Evolutionary conservation across 345 rosid genomes (phyloP), one percentile per base, ranked within the genome.

Genomic region (Turnera subulata): DNA sequence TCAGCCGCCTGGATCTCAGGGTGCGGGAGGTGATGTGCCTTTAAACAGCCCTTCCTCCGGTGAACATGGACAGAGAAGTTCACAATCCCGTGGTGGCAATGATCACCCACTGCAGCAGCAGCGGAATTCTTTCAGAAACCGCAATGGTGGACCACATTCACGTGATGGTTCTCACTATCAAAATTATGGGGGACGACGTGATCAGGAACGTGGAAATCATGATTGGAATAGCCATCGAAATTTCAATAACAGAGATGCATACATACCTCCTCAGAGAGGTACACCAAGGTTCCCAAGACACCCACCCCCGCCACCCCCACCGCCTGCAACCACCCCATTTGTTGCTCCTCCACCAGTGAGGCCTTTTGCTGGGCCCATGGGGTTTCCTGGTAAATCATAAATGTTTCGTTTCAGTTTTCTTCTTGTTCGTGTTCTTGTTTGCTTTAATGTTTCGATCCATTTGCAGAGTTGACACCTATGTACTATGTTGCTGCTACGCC

Each of bases 101-200:
- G 95, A 85, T 60, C 87, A 84, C 56, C 76, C 63, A 44, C 63
- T 23, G 23, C 81, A 85, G 50, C 35, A 29, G 35, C 88, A 57
- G 10, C 91, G 87, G 39, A 86, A 71, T 71, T 78, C 93, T 4
- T 76, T 73, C 58, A 80, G 87, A 70, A 78, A 63, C 66, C 95
- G 83, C 24, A 82, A 82, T 65, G 35, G 35, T 29, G 78, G 80
- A 15, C 64, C 64, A 8, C 80, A 81, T 74, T 50, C 73, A 5
- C 78, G 83, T 45, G 78, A 81, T 69, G 82, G 84, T 68, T 81
- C 83, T 60, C 88, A 83, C 64, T 80, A 84, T 72, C 84, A 82
- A 47, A 80, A 47, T 71, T 82, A 83, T 67, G 86, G 35, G 35
- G 35, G 35, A 3, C 4, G 35, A 8, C 35, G 35, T 29, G 35